Percentiles rank a stretch among this genome's conserved stretches.
These are phyloP conservation scores for Talaromyces sp. DNA, from an alignment of 2,329 filamentous ascomycete species.

Conservation along the genomic window DNA sequence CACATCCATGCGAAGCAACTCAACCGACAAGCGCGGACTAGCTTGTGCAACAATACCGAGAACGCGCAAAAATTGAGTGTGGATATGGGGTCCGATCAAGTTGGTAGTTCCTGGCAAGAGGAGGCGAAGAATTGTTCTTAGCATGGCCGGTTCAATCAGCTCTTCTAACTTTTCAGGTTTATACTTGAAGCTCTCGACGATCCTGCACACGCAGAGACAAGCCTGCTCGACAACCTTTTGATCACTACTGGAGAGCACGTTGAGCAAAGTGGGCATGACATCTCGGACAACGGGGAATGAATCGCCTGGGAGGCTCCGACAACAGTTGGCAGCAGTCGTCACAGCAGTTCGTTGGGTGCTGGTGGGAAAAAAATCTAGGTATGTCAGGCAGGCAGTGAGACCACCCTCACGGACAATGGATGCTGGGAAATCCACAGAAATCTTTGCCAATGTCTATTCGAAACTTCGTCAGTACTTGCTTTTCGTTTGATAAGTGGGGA, in stretches of 20 bases:
- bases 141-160: slow-evolving; percentile 78
- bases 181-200: slow-evolving; percentile 95
- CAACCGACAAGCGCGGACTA: slow-evolving; percentile 78
- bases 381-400: slow-evolving; percentile 89
- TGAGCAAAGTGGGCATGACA: slow-evolving; percentile 92
- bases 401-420: slow-evolving; percentile 95
- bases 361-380: slow-evolving; percentile 95
- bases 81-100: slow-evolving; percentile 85
- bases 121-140: slow-evolving; percentile 77
- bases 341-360: slow-evolving; percentile 95
- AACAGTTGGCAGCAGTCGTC: slow-evolving; percentile 96
- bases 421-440: slow-evolving; percentile 89
- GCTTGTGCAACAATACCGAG: slow-evolving; percentile 84
- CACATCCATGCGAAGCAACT: slow-evolving; percentile 91
- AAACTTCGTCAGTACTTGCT: neutral
- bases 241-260: slow-evolving; percentile 85
- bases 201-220: slow-evolving; percentile 87
- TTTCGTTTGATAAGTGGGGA: neutral
- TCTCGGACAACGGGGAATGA: slow-evolving; percentile 87
- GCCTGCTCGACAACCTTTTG: slow-evolving; percentile 96
- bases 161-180: slow-evolving; percentile 84
- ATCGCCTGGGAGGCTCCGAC: slow-evolving; percentile 90
- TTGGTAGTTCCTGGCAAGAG: slow-evolving; percentile 93
- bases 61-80: slow-evolving; percentile 92
- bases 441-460: slow-evolving; percentile 80